Evolutionary conservation across 2,329 filamentous ascomycete genomes (phyloP).

Genomic region (Diaporthe citrichinensis): DNA sequence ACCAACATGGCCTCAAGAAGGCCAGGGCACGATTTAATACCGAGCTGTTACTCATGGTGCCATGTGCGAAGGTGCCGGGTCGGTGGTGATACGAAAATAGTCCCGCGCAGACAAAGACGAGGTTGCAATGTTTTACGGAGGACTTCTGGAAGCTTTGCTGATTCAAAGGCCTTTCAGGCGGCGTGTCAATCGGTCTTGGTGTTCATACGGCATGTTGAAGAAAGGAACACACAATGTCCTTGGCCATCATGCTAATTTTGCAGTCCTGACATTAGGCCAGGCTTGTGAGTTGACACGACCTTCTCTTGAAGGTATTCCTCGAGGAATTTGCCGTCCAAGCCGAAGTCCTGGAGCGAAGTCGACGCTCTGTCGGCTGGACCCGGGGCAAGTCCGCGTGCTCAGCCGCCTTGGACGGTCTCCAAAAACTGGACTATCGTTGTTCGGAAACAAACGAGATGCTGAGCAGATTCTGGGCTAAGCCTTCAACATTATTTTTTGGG

Average conservation of each 20-base stretch:
- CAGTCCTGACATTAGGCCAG: not conserved
- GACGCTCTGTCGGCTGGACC: not conserved
- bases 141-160: not conserved
- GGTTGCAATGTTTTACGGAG: not conserved
- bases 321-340: not conserved
- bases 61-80: not conserved
- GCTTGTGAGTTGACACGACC: no score
- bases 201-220: not conserved
- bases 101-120: conserved; percentile 15
- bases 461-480: rapidly evolving
- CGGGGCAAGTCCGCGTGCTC: no score
- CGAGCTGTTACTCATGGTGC: not conserved
- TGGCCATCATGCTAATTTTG: not conserved
- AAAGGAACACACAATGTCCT: not conserved
- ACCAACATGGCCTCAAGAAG: not conserved
- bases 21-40: not conserved
- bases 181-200: conserved; percentile 19
- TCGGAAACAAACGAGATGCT: not conserved
- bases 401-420: no score
- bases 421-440: not conserved
- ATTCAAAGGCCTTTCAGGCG: not conserved
- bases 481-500: not conserved
- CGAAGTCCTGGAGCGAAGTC: not conserved
- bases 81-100: not conserved
- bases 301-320: not conserved